Percentiles rank a stretch among this genome's conserved stretches.
Conservation (phyloP, 768 basidiomycete genomes). For the Mycena crocata region DNA sequence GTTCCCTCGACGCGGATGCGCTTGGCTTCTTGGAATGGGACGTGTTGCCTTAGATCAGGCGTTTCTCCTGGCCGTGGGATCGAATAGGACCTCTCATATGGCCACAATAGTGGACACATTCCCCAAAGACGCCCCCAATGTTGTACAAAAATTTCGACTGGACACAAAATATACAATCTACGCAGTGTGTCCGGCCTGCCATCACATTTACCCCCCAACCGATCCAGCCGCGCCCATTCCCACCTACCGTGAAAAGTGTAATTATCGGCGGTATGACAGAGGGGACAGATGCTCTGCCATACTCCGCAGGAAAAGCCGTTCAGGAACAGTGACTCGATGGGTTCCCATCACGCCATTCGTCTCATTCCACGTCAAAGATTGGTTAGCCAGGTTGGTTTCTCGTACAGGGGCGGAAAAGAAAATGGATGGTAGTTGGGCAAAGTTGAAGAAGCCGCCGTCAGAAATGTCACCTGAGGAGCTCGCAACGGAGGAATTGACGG, state of each 20-base stretch:
- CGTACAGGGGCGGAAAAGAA: neutral
- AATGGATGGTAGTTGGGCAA: neutral
- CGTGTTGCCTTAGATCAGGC: neutral
- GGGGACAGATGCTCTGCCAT: neutral
- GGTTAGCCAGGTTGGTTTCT: neutral
- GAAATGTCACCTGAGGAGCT: no score
- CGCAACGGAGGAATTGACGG: no score
- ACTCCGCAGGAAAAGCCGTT: neutral
- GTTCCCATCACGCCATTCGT: constrained; percentile 3
- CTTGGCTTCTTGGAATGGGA: neutral
- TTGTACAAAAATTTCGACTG: neutral
- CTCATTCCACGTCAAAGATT: neutral
- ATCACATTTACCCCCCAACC: neutral
- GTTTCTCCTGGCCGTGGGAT: neutral
- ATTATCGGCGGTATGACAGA: neutral
- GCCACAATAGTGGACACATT: neutral
- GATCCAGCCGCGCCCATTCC: neutral
- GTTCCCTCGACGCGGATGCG: neutral
- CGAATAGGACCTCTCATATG: neutral
- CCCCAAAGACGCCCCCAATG: neutral
- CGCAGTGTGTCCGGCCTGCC: neutral
- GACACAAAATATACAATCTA: neutral
- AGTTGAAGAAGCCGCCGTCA: neutral
- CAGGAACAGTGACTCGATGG: neutral
- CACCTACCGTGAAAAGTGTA: neutral